A percentile compares a stretch with the other conserved stretches of the same genome.
phyloP scores from a whole-genome alignment of 1,139 yeast species.

The Candida sanyaensis region DNA sequence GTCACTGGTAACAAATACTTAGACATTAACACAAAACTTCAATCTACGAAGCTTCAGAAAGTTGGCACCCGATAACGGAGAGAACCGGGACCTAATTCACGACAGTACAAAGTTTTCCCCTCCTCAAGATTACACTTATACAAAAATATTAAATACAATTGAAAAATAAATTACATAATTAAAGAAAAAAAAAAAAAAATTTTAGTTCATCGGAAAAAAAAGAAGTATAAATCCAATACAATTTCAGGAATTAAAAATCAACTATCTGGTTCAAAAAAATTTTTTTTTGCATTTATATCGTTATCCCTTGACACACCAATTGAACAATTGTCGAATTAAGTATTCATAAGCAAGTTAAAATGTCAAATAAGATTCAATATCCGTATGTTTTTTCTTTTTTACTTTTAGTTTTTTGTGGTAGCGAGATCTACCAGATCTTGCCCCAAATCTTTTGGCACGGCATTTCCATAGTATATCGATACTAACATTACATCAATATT shows the following conservation, averaged over 20 bases:
- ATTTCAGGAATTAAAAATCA: background rate
- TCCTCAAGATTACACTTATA: background rate
- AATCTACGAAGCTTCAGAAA: no score
- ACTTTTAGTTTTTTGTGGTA: background rate
- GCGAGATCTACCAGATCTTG: background rate
- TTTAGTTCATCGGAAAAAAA: slow-evolving; percentile 2
- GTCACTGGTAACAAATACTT: no score
- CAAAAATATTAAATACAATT: background rate
- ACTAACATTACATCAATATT: background rate
- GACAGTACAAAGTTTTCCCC: background rate
- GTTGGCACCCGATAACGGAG: background rate
- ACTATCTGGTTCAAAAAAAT: no score
- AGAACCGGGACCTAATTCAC: background rate
- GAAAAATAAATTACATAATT: background rate
- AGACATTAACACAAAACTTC: no score
- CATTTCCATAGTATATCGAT: background rate
- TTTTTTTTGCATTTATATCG: no score
- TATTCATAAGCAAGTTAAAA: background rate
- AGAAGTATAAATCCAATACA: background rate
- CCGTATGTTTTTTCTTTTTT: slow-evolving; percentile 10
- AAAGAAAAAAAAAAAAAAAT: background rate
- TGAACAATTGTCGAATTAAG: no score
- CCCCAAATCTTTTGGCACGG: background rate
- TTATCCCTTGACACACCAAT: no score
- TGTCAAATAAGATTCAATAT: slow-evolving; percentile 10